Percentiles rank a stretch among this genome's conserved stretches.
Conservation (phyloP, 495 filamentous ascomycete genomes). For the Aspergillus campestris region DNA sequence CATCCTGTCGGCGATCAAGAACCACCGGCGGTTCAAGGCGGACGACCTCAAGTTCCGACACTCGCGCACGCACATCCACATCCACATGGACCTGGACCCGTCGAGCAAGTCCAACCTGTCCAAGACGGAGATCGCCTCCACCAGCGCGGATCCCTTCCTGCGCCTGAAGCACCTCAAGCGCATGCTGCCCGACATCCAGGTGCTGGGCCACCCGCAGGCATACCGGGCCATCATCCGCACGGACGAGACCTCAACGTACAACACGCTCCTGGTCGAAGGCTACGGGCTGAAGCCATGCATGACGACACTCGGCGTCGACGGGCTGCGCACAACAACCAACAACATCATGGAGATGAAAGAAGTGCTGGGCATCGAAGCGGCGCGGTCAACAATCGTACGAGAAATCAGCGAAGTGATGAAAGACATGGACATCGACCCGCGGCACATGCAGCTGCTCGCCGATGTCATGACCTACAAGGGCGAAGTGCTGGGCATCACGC, state of each 20-base stretch:
- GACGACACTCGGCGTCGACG: slow-evolving; percentile 81
- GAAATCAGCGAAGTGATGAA: slow-evolving; percentile 81
- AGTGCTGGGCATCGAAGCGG: slow-evolving; percentile 97
- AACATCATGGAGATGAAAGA: slow-evolving; percentile 82
- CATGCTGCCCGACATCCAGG: slow-evolving; percentile 64
- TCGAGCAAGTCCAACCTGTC: slow-evolving; percentile 42
- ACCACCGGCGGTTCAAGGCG: slow-evolving; percentile 67
- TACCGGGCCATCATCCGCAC: slow-evolving; percentile 83
- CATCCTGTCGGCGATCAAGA: slow-evolving; percentile 63
- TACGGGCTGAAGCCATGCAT: slow-evolving; percentile 86
- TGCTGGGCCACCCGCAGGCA: slow-evolving; percentile 81
- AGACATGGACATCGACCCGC: slow-evolving; percentile 92
- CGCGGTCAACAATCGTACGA: slow-evolving; percentile 68
- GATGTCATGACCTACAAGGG: slow-evolving; percentile 99
- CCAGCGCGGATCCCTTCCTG: slow-evolving; percentile 63
- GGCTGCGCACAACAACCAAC: slow-evolving; percentile 65
- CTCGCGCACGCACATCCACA: slow-evolving; percentile 45
- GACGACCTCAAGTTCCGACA: slow-evolving; percentile 43
- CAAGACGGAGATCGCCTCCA: slow-evolving; percentile 46
- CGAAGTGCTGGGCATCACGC: slow-evolving; percentile 93
- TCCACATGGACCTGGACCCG: slow-evolving; percentile 50
- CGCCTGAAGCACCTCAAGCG: slow-evolving; percentile 79
- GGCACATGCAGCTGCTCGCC: slow-evolving; percentile 97
- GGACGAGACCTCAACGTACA: slow-evolving; percentile 46
- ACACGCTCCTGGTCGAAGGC: slow-evolving; percentile 83